Evolutionary conservation across 768 basidiomycete genomes (phyloP), one percentile per base, ranked within the genome.

Genomic region (Clitopilus hobsonii): DNA sequence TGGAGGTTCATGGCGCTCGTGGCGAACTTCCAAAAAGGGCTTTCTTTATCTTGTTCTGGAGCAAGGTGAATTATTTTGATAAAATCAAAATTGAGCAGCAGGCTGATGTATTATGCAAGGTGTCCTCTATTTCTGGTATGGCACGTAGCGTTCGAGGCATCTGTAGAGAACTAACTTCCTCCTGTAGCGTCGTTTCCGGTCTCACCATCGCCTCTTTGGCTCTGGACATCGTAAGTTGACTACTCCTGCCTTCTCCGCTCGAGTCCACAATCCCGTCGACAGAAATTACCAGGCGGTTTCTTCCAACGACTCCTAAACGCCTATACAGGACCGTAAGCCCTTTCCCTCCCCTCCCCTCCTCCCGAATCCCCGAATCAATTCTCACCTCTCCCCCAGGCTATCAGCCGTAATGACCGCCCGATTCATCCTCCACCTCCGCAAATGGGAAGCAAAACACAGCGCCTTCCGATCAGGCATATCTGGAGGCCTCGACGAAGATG

Each of bases 61-160:
- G 26, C 67, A 70, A 61, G 67, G 67, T 66, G n/a, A 14, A n/a
- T n/a, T n/a, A n/a, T n/a, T n/a, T n/a, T n/a, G n/a, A n/a, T n/a
- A n/a, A n/a, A n/a, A n/a, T n/a, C n/a, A n/a, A n/a, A n/a, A n/a
- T n/a, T n/a, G n/a, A n/a, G n/a, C n/a, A n/a, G n/a, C n/a, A n/a
- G n/a, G n/a, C n/a, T n/a, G n/a, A n/a, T n/a, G n/a, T n/a, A n/a
- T 23, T 32, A 24, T 30, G 28, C 13, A 22, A 69, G 66, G 68
- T 18, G 54, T 67, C 16, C 38, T 69, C 18, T 69, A 68, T 54
- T 69, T 69, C 52, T 63, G 61, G 69, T 69, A 23, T 6, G 61
- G 20, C 32, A 8, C 2, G 10, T 26, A 27, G 11, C 29, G 11
- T 27, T 6, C 7, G 38, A 3, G 24, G 27, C 20, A 29, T 22